phyloP scores from a whole-genome alignment of 768 basidiomycete genomes.

The Auriscalpium microsporum region DNA sequence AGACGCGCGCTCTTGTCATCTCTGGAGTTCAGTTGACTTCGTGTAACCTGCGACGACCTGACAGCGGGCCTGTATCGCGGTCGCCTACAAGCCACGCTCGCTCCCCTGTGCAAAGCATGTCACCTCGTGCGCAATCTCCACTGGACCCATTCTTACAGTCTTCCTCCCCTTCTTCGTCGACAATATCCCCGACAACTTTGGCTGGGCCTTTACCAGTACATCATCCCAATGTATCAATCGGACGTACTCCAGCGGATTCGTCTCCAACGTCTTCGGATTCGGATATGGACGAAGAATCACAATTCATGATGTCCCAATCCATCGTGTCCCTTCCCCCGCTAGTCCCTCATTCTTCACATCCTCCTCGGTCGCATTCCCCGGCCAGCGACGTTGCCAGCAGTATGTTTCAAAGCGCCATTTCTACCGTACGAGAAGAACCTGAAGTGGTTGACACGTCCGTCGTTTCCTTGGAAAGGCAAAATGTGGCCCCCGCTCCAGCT shows the following conservation, averaged over 20 bases:
- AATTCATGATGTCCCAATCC: conserved; percentile 69
- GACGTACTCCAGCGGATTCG: conserved; percentile 34
- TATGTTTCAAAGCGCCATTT: conserved; percentile 74
- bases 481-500: not conserved
- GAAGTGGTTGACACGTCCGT: not conserved
- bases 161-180: conserved; percentile 24
- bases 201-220: too few species aligned
- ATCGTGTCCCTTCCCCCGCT: conserved; percentile 45
- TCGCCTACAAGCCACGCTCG: too few species aligned
- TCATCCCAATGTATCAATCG: too few species aligned
- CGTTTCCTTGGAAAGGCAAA: not conserved
- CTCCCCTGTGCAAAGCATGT: too few species aligned
- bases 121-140: not conserved
- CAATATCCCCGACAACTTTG: too few species aligned
- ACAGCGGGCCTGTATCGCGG: too few species aligned
- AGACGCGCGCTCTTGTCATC: conserved; percentile 43
- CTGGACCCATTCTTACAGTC: conserved; percentile 1
- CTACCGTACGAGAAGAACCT: conserved; percentile 16
- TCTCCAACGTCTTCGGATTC: conserved; percentile 27
- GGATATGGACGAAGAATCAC: conserved; percentile 52
- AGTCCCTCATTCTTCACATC: conserved; percentile 3
- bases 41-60: conserved; percentile 28
- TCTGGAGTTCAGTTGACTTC: conserved; percentile 49
- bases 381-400: conserved; percentile 46
- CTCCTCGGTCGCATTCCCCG: conserved; percentile 28